Percentiles rank a stretch among this genome's conserved stretches.
Evolutionary conservation across 2,329 filamentous ascomycete genomes (phyloP).

Genomic region (Nakataea oryzae): DNA sequence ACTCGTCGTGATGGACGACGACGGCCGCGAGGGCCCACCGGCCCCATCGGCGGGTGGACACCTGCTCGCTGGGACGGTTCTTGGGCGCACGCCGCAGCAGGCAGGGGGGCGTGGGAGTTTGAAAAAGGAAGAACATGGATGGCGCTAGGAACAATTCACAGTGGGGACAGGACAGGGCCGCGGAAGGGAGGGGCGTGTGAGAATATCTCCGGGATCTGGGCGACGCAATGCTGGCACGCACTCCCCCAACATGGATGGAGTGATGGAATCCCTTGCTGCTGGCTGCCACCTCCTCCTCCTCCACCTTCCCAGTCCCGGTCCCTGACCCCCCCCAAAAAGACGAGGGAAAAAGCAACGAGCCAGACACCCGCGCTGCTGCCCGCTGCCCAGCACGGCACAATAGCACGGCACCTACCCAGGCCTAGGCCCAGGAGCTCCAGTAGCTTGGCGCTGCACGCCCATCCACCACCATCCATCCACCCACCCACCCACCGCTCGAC

Average conservation of each 20-base stretch:
- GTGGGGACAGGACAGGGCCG: neutral
- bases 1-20: neutral
- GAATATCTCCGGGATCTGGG: neutral
- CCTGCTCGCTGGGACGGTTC: neutral
- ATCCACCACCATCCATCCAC: neutral
- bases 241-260: neutral
- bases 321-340: neutral
- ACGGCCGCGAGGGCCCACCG: neutral
- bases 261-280: neutral
- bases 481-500: too few relatives aligned
- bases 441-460: neutral
- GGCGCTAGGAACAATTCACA: neutral
- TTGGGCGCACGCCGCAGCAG: neutral
- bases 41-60: neutral
- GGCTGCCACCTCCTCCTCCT: neutral
- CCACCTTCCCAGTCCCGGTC: neutral
- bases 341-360: neutral
- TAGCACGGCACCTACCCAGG: too few relatives aligned
- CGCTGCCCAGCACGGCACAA: too few relatives aligned
- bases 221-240: neutral
- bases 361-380: too few relatives aligned
- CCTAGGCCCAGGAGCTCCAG: neutral
- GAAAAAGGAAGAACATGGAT: neutral
- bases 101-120: neutral
- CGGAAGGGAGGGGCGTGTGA: neutral